phyloP scores from a whole-genome alignment of 1,284 basidiomycete species.

The Papiliotrema flavescens region DNA sequence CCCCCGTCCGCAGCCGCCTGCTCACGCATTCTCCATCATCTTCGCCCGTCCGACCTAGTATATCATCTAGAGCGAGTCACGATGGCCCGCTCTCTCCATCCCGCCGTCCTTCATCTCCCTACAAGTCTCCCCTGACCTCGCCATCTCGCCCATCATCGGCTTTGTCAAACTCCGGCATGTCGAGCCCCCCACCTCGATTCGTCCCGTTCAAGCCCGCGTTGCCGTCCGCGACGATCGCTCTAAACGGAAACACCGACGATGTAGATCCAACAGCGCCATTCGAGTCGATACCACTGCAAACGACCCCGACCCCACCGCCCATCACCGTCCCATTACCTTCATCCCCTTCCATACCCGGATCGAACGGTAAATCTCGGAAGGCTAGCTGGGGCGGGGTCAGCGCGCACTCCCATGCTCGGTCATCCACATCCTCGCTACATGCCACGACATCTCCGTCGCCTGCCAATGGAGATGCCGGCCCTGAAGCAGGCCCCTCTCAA shows the following conservation, averaged over 20 bases:
- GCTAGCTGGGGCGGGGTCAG: slow-evolving; percentile 10
- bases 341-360: slow-evolving; percentile 10
- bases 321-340: slow-evolving; percentile 15
- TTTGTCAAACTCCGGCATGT: not conserved
- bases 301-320: slow-evolving; percentile 17
- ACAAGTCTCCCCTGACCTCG: not conserved
- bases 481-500: slow-evolving; percentile 12
- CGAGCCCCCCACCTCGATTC: slow-evolving; percentile 2
- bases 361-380: slow-evolving; percentile 10
- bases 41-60: not conserved
- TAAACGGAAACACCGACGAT: slow-evolving; percentile 7
- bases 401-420: not conserved
- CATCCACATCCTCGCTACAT: not conserved
- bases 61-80: not conserved
- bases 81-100: not conserved
- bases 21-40: slow-evolving; percentile 1
- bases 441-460: not conserved
- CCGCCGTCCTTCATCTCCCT: not conserved
- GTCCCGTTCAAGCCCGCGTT: slow-evolving; percentile 11
- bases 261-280: slow-evolving; percentile 27
- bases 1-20: not conserved
- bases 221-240: slow-evolving; percentile 9
- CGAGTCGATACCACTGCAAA: slow-evolving; percentile 35
- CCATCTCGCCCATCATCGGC: not conserved
- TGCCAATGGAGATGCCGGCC: not conserved